Conservation (phyloP, 2,329 filamentous ascomycete species). For the Penicillium sp. region DNA sequence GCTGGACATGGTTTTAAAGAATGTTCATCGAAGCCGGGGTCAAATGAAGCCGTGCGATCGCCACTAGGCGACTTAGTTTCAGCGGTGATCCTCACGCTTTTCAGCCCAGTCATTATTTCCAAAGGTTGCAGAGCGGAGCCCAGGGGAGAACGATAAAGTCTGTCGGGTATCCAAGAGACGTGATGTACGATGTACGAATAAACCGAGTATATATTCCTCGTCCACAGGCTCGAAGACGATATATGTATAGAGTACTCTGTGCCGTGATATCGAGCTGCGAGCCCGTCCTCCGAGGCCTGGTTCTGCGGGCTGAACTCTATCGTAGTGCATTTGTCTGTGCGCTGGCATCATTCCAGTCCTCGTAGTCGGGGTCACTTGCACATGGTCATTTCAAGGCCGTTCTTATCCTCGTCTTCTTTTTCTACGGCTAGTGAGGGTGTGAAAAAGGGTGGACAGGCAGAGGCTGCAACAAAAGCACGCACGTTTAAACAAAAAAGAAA, state of each 20-base stretch:
- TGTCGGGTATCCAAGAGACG: background rate
- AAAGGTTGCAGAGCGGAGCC: background rate
- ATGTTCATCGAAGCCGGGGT: background rate
- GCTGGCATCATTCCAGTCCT: background rate
- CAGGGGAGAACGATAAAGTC: background rate
- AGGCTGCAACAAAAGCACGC: background rate
- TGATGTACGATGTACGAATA: background rate
- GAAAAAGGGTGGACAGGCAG: background rate
- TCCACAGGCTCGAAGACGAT: background rate
- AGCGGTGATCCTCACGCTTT: constrained; percentile 23
- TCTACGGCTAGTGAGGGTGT: background rate
- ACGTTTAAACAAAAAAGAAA: background rate
- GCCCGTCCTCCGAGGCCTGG: background rate
- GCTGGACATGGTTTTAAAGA: background rate
- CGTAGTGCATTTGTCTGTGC: background rate
- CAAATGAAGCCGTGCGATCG: constrained; percentile 19
- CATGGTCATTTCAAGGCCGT: background rate
- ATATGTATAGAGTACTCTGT: background rate
- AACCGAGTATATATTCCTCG: background rate
- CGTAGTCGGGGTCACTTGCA: background rate
- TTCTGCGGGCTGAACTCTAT: constrained; percentile 5
- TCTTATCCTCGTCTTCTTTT: background rate
- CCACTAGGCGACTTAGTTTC: constrained; percentile 15
- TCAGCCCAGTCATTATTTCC: constrained; percentile 3
- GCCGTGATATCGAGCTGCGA: background rate